These are phyloP conservation scores for Rhododendron williamsianum DNA, from an alignment of 148 eudicot species.

Conservation along the genomic window DNA sequence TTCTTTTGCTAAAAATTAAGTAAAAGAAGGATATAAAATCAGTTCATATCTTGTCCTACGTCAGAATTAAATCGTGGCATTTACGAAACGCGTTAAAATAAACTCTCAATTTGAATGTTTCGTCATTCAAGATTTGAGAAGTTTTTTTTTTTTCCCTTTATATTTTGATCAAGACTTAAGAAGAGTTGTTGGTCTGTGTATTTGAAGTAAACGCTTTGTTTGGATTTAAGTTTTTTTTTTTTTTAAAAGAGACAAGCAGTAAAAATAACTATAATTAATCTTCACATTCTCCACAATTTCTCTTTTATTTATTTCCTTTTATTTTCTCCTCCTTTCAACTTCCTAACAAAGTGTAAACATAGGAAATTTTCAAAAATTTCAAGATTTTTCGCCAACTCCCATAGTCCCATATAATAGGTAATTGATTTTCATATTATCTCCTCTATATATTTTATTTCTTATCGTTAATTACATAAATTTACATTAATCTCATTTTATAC, in stretches of 20 bases:
- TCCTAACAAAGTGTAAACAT: no score
- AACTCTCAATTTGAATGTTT: not conserved
- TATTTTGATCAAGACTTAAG: no score
- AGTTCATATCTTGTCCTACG: not conserved
- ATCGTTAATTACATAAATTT: no score
- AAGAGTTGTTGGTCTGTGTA: not conserved
- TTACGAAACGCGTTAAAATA: no score
- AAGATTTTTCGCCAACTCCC: no score
- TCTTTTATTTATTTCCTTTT: no score
- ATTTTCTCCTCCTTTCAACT: no score
- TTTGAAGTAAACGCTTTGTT: not conserved
- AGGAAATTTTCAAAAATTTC: no score
- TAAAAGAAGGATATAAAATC: not conserved
- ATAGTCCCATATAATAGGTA: no score
- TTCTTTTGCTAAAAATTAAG: not conserved
- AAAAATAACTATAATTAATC: no score
- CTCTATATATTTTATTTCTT: no score
- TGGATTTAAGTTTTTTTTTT: not conserved
- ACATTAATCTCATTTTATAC: not conserved
- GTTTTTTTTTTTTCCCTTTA: not conserved
- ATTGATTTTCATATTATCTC: not conserved
- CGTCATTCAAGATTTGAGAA: not conserved
- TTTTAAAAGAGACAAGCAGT: not conserved
- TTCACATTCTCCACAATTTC: no score
- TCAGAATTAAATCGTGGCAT: not conserved